Evolutionary conservation across 495 filamentous ascomycete genomes (phyloP).

Genomic region (Penicillium ucsense): DNA sequence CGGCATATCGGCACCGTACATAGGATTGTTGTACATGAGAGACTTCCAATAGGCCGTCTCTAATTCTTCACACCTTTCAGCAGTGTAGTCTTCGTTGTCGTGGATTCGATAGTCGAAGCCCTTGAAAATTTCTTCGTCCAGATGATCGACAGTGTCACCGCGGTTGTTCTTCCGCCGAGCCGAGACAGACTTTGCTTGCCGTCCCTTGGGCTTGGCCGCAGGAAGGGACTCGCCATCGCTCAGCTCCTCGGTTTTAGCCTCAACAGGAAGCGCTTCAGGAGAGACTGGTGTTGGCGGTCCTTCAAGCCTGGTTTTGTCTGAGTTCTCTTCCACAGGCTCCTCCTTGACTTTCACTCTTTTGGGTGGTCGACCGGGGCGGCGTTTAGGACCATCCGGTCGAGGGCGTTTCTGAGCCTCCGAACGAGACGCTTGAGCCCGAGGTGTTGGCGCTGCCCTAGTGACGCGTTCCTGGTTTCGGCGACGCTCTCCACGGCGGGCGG

Average conservation of each 20-base stretch:
- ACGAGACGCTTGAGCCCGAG: slow-evolving; percentile 22
- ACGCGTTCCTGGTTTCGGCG: slow-evolving; percentile 63
- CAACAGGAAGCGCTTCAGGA: slow-evolving; percentile 37
- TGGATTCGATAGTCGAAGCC: slow-evolving; percentile 82
- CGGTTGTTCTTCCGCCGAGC: slow-evolving; percentile 73
- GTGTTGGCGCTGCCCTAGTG: slow-evolving; percentile 27
- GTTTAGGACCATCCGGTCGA: slow-evolving; percentile 33
- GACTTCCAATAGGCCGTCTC: slow-evolving; percentile 95
- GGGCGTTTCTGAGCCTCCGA: slow-evolving; percentile 30
- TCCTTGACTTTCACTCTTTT: slow-evolving; percentile 39
- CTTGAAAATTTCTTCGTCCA: slow-evolving; percentile 81
- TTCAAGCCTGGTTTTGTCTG: slow-evolving; percentile 31
- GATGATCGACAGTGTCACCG: slow-evolving; percentile 54
- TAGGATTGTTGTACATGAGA: slow-evolving; percentile 82
- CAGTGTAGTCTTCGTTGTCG: slow-evolving; percentile 72
- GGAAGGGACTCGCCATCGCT: slow-evolving; percentile 43
- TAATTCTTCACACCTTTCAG: slow-evolving; percentile 85
- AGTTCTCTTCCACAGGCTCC: slow-evolving; percentile 34
- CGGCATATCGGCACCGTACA: slow-evolving; percentile 96
- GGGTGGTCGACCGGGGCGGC: slow-evolving; percentile 36
- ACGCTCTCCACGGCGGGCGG: slow-evolving; percentile 85
- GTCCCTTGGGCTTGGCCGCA: slow-evolving; percentile 36
- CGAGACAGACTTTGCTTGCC: slow-evolving; percentile 50
- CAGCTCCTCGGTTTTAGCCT: slow-evolving; percentile 38
- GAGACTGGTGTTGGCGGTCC: slow-evolving; percentile 46